Conservation (phyloP, 495 filamentous ascomycete species). For the Daldinia grandis region DNA sequence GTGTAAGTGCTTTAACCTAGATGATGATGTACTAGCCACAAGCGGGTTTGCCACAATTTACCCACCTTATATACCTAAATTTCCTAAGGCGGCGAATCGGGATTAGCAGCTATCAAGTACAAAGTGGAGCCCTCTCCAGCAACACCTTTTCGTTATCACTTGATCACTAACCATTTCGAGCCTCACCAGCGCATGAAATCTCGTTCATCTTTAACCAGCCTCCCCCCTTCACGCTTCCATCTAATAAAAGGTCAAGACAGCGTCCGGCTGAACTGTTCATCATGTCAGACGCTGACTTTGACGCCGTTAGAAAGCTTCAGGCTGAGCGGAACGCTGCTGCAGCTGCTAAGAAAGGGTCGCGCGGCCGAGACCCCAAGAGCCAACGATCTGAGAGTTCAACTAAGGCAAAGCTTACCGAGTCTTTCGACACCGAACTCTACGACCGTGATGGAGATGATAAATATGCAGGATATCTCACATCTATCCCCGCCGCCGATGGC, state of each 20-base stretch:
- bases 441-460: constrained; percentile 81
- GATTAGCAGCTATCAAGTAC: constrained; percentile 8
- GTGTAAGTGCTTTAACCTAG: too few species aligned
- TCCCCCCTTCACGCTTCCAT: constrained; percentile 25
- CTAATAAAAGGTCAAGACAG: constrained; percentile 47
- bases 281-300: constrained; percentile 80
- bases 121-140: background rate
- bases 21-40: constrained; percentile 16
- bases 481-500: constrained; percentile 81
- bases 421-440: constrained; percentile 93
- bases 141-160: constrained; percentile 22
- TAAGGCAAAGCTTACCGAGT: constrained; percentile 94
- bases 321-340: constrained; percentile 90
- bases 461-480: constrained; percentile 89
- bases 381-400: constrained; percentile 91
- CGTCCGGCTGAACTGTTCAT: constrained; percentile 43
- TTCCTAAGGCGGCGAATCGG: background rate
- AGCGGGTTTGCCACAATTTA: constrained; percentile 13
- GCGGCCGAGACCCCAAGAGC: constrained; percentile 82
- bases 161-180: constrained; percentile 13
- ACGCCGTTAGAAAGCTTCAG: constrained; percentile 82
- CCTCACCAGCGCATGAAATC: constrained; percentile 36
- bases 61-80: background rate
- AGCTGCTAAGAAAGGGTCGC: constrained; percentile 83
- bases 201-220: constrained; percentile 17